phyloP scores from a whole-genome alignment of 2,329 filamentous ascomycete species.

The Colletotrichum sp. region DNA sequence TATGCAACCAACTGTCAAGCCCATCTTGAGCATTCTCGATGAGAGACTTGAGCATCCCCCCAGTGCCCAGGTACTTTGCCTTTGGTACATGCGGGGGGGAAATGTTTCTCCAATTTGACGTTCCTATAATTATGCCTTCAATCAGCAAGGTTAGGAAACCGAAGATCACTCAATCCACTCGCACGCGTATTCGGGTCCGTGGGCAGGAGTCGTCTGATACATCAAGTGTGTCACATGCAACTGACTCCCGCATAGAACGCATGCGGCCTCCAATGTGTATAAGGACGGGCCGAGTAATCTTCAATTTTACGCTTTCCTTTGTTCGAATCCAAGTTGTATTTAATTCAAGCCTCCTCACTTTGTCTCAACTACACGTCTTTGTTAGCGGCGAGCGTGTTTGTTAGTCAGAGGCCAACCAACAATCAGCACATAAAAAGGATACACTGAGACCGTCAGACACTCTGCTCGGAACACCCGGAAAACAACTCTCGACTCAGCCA shows the following conservation, averaged over 20 bases:
- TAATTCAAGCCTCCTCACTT: not conserved
- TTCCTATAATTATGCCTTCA: not conserved
- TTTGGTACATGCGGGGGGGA: not conserved
- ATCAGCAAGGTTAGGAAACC: not conserved
- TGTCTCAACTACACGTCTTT: not conserved
- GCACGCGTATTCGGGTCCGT: conserved; percentile 3
- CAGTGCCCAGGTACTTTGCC: not conserved
- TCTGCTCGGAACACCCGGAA: not conserved
- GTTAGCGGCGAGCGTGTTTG: not conserved
- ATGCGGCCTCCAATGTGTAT: not conserved
- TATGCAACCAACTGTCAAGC: not conserved
- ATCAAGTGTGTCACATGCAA: conserved; percentile 16
- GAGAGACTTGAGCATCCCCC: not conserved
- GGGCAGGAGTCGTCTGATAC: conserved; percentile 11
- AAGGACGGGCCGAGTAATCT: not conserved
- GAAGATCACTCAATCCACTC: not conserved
- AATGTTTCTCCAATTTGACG: not conserved
- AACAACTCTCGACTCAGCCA: not conserved
- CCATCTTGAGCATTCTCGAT: not conserved
- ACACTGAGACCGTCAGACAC: not conserved
- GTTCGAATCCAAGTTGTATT: not conserved
- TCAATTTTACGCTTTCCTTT: not conserved
- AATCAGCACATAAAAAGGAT: not conserved
- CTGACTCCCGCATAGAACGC: not conserved
- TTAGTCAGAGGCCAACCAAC: not conserved